Evolutionary conservation across 2,329 filamentous ascomycete species (phyloP), one percentile per base, ranked within the genome.

Genomic region (Aspergillus sp.): DNA sequence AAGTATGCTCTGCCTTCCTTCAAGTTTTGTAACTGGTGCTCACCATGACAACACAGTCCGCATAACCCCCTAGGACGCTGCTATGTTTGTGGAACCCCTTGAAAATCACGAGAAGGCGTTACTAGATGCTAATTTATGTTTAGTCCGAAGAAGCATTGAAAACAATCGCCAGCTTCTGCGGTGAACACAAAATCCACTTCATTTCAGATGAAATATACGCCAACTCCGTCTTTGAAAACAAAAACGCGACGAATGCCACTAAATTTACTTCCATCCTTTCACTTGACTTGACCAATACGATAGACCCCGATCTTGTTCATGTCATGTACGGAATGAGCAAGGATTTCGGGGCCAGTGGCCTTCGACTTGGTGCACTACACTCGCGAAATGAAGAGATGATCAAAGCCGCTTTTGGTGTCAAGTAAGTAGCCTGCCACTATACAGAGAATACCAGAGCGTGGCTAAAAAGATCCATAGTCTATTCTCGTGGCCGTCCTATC

Each of bases 171-270:
- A 9, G 24, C 7, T 64, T 85, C 33, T 85, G 83, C 62, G 71
- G 81, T 52, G 75, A 76, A 54, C 70, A 85, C 61, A 60, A 73
- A 3, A 69, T 86, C 4, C 82, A 86, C 62, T 70, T 86, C 39
- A 77, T 86, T 67, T 80, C 77, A 62, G 83, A 86, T 65, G 84
- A 86, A 64, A 80, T 86, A 40, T 86, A 86, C 64, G 84, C 82
- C 2, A 65, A 83, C 4, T 84, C 83, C 0, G 70, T 80, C 1
- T 86, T 78, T 66, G 58, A 75, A 6, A 83, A 79, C 58, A 70
- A 27, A 9, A 27, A 27, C 7, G 30, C 37, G 70, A 61, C 56
- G 77, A 69, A 42, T 54, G 56, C 0, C 11, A 45, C 1, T 63
- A 69, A 71, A 0, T 85, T 85, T 58, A 74, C 75, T 9, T 84